Percentiles rank a stretch among this genome's conserved stretches.
Evolutionary conservation across 2,329 filamentous ascomycete species (phyloP).

Genomic region (Ilyonectria sp.): DNA sequence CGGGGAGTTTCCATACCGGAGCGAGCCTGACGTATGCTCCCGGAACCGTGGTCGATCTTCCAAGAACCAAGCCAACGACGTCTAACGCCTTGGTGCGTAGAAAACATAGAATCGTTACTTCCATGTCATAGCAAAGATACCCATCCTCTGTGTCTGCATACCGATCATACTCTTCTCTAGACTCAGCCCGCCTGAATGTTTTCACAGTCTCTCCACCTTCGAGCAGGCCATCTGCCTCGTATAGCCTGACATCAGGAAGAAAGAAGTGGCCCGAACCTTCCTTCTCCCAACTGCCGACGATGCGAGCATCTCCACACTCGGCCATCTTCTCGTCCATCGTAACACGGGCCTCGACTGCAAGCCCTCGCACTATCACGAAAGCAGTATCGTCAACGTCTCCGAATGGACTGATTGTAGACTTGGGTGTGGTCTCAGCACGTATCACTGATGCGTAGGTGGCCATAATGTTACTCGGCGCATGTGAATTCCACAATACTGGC

Average conservation of each 20-base stretch:
- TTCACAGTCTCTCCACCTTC: constrained; percentile 4
- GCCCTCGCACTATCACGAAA: neutral
- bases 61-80: constrained; percentile 19
- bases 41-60: constrained; percentile 14
- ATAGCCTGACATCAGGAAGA: constrained; percentile 12
- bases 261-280: constrained; percentile 5
- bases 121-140: constrained; percentile 1
- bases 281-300: constrained; percentile 15
- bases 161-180: neutral
- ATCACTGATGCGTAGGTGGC: neutral
- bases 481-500: constrained; percentile 7
- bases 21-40: constrained; percentile 21
- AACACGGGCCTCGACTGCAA: neutral
- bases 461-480: neutral
- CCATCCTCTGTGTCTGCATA: constrained; percentile 1
- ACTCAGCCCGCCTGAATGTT: constrained; percentile 7
- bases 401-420: neutral
- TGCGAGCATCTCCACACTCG: neutral
- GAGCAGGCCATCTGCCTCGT: constrained; percentile 19
- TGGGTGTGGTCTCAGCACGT: neutral
- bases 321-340: constrained; percentile 1
- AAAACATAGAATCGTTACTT: constrained; percentile 18
- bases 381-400: constrained; percentile 1
- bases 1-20: constrained; percentile 14
- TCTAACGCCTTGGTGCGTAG: constrained; percentile 10